phyloP scores from a whole-genome alignment of 768 basidiomycete genomes.

The Serendipita sp. region DNA sequence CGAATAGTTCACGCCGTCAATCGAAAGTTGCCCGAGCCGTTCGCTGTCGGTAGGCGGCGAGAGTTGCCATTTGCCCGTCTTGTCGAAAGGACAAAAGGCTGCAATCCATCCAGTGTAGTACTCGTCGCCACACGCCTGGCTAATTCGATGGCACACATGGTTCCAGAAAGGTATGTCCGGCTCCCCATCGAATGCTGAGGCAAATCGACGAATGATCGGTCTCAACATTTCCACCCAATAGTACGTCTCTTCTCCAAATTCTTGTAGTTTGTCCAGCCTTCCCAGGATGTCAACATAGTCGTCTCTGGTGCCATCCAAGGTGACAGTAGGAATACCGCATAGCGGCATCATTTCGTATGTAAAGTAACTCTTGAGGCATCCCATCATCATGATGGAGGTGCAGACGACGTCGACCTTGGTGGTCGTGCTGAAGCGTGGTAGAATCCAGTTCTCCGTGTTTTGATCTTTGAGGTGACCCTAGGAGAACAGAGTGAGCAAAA shows the following conservation, averaged over 20 bases:
- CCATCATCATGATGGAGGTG: constrained; percentile 7
- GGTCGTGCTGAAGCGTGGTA: constrained; percentile 4
- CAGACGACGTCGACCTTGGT: neutral
- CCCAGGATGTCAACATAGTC: neutral
- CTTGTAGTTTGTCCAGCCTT: constrained; percentile 5
- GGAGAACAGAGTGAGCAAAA: neutral
- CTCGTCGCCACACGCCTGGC: neutral
- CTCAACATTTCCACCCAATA: constrained; percentile 1
- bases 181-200: constrained; percentile 5
- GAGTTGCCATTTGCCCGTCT: neutral
- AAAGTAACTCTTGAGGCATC: constrained; percentile 5
- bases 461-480: neutral
- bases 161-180: constrained; percentile 3
- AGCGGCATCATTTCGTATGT: neutral
- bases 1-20: neutral
- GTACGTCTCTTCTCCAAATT: constrained; percentile 4
- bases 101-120: constrained; percentile 7
- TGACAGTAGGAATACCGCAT: constrained; percentile 3
- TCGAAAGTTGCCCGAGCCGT: neutral
- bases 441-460: neutral
- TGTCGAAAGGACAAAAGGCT: neutral
- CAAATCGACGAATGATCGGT: constrained; percentile 6
- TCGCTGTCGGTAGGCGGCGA: neutral
- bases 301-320: neutral
- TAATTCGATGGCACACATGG: neutral